Evolutionary conservation across 371 early-diverging fungal species (phyloP).

Genomic region (Lichtheimia ramosa): DNA sequence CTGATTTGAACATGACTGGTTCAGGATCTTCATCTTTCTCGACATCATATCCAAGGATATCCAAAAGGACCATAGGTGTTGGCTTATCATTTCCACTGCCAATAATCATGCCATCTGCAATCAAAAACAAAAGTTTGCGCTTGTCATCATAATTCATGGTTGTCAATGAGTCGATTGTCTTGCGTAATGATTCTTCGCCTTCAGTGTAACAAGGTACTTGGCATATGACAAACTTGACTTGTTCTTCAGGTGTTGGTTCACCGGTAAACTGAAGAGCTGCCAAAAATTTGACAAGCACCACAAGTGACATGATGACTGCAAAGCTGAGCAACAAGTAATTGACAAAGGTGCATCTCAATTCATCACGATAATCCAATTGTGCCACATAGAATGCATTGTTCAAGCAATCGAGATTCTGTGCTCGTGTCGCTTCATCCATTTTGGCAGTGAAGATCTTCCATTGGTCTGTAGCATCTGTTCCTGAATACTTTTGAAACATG

Average conservation of each 20-base stretch:
- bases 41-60: slow-evolving; percentile 64
- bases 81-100: slow-evolving; percentile 77
- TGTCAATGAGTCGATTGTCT: slow-evolving; percentile 90
- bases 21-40: slow-evolving; percentile 31
- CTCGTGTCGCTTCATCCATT: slow-evolving; percentile 29
- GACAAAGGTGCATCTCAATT: slow-evolving; percentile 79
- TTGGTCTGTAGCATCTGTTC: slow-evolving; percentile 35
- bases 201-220: slow-evolving; percentile 91
- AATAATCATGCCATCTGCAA: slow-evolving; percentile 87
- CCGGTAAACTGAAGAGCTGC: slow-evolving; percentile 87
- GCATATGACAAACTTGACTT: slow-evolving; percentile 87
- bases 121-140: slow-evolving; percentile 85
- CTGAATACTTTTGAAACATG: slow-evolving; percentile 40
- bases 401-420: slow-evolving; percentile 60
- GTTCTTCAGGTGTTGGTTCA: slow-evolving; percentile 77
- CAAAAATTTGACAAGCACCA: slow-evolving; percentile 89
- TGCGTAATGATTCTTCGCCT: slow-evolving; percentile 79
- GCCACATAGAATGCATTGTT: slow-evolving; percentile 84
- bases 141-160: slow-evolving; percentile 81
- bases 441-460: slow-evolving; percentile 52
- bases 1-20: slow-evolving; percentile 79
- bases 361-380: slow-evolving; percentile 80
- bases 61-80: slow-evolving; percentile 74
- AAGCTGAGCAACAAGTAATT: slow-evolving; percentile 83
- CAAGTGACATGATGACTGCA: slow-evolving; percentile 75